A percentile compares a stretch with the other conserved stretches of the same genome.
Conservation (phyloP, 2,329 filamentous ascomycete species). For the Emmonsia crescens region DNA sequence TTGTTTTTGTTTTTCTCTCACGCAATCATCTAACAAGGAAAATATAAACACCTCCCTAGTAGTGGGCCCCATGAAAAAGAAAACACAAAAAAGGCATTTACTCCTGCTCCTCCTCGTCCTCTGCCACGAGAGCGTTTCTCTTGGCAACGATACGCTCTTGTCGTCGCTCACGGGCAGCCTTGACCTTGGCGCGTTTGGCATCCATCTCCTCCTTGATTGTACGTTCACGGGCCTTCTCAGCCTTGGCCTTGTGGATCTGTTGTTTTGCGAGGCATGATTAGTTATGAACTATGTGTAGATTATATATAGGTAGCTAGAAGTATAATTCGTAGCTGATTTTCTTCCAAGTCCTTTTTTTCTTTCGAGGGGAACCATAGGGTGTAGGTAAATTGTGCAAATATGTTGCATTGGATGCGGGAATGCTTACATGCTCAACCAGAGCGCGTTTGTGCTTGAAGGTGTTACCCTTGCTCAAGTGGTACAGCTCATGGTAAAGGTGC, state of each 20-base stretch:
- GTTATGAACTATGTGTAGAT: neutral
- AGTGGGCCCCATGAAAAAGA: constrained; percentile 2
- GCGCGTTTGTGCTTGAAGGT: constrained; percentile 99
- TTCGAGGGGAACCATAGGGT: neutral
- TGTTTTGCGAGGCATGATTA: constrained; percentile 9
- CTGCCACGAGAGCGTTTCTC: constrained; percentile 73
- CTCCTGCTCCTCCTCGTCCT: constrained; percentile 42
- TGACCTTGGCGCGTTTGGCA: constrained; percentile 99
- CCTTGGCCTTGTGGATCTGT: constrained; percentile 99
- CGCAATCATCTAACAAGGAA: constrained; percentile 4
- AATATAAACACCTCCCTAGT: constrained; percentile 3
- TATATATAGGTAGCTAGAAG: neutral
- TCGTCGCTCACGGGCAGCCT: constrained; percentile 98
- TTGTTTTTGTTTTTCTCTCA: neutral
- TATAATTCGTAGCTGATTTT: neutral
- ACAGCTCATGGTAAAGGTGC: constrained; percentile 99
- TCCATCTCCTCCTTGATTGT: constrained; percentile 99
- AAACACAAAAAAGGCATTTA: constrained; percentile 3
- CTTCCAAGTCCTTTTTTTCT: neutral
- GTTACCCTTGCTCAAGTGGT: constrained; percentile 99
- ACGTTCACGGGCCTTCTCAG: constrained; percentile 95
- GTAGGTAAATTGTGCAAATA: neutral
- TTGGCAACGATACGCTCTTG: constrained; percentile 83
- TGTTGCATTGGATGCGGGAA: constrained; percentile 8
- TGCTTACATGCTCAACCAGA: constrained; percentile 96